Conservation (phyloP, 1,139 yeast species). For the Arxiozyma slooffiae region DNA sequence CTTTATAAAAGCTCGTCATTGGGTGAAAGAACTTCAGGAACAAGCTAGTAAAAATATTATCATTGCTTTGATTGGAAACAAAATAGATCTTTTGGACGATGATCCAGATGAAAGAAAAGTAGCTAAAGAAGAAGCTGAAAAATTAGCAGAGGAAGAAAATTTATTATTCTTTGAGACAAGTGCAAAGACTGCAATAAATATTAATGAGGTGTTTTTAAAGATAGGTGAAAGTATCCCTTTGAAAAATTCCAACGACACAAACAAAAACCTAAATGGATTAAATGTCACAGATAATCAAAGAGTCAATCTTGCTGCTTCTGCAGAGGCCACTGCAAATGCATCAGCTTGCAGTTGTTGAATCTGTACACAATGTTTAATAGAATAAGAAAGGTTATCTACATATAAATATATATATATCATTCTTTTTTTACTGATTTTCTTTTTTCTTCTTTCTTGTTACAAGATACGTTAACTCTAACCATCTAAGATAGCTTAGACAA, state of each 20-base stretch:
- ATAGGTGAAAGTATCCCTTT: conserved; percentile 56
- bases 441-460: neutral
- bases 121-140: conserved; percentile 77
- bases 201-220: conserved; percentile 82
- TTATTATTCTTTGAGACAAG: conserved; percentile 87
- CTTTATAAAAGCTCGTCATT: conserved; percentile 94
- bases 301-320: conserved; percentile 16
- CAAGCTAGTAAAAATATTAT: conserved; percentile 87
- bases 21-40: conserved; percentile 95
- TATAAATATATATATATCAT: neutral
- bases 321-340: conserved; percentile 15
- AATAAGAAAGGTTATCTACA: neutral
- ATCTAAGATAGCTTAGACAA: neutral
- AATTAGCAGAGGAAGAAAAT: conserved; percentile 74
- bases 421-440: too few relatives aligned
- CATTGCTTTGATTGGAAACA: conserved; percentile 90
- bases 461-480: neutral
- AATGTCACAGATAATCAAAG: conserved; percentile 22
- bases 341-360: conserved; percentile 18
- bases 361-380: neutral
- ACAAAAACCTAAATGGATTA: conserved; percentile 9
- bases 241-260: conserved; percentile 10
- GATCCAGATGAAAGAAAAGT: conserved; percentile 57
- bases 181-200: conserved; percentile 88
- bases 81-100: conserved; percentile 56